A percentile compares a stretch with the other conserved stretches of the same genome.
Conservation (phyloP, 306 rosid genomes). For the Castanea mollissima region DNA sequence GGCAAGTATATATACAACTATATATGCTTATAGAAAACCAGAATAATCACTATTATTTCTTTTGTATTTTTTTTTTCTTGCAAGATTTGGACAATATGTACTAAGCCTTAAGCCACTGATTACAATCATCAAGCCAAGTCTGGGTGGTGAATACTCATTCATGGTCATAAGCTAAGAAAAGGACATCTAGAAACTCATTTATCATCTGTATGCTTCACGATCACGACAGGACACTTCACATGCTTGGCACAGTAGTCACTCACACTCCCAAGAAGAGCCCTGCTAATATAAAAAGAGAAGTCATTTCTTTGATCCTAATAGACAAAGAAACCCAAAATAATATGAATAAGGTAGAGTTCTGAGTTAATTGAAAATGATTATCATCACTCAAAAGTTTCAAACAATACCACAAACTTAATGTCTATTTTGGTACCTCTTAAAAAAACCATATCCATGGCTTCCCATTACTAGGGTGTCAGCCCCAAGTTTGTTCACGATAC, state of each 20-base stretch:
- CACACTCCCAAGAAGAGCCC: constrained; percentile 83
- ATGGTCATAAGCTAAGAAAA: not conserved
- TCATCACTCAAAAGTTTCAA: not conserved
- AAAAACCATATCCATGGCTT: constrained; percentile 79
- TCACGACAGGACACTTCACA: constrained; percentile 75
- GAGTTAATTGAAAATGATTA: not conserved
- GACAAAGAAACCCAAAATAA: too few species aligned
- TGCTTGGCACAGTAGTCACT: constrained; percentile 75
- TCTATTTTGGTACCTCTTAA: constrained; percentile 46
- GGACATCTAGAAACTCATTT: not conserved
- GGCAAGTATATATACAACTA: not conserved
- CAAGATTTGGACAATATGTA: not conserved
- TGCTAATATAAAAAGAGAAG: constrained; percentile 19
- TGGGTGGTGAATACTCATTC: not conserved
- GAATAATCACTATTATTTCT: not conserved
- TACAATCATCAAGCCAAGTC: not conserved
- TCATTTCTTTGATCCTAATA: not conserved
- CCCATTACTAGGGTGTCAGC: constrained; percentile 84
- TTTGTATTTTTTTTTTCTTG: not conserved
- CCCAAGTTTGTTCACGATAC: constrained; percentile 48
- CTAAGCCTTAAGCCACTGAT: not conserved
- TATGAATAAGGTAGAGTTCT: too few species aligned
- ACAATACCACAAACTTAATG: not conserved
- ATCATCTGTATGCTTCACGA: constrained; percentile 52
- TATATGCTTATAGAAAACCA: not conserved